A percentile compares a stretch with the other conserved stretches of the same genome.
Evolutionary conservation across 1,284 basidiomycete species (phyloP).

Genomic region (Irpex lacteus): DNA sequence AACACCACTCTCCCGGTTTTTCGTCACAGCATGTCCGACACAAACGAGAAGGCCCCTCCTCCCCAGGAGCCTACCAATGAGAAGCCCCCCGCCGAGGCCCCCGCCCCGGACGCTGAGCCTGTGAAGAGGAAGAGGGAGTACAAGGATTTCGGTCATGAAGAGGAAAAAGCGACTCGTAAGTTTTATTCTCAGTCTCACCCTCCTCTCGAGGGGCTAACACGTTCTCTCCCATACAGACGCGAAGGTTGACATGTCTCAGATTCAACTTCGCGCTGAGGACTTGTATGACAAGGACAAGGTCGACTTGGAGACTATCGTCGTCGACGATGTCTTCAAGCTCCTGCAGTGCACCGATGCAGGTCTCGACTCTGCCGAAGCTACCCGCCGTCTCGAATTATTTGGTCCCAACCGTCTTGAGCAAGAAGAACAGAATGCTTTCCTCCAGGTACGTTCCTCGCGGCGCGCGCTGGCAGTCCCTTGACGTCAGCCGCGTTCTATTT

Average conservation of each 20-base stretch:
- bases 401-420: conserved; percentile 95
- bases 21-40: conserved; percentile 26
- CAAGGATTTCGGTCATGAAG: conserved; percentile 87
- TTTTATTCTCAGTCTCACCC: conserved; percentile 21
- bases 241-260: conserved; percentile 87
- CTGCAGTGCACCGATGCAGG: conserved; percentile 87
- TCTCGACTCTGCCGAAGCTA: conserved; percentile 74
- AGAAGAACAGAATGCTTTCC: conserved; percentile 84
- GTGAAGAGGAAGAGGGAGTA: conserved; percentile 86
- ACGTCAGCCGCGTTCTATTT: conserved; percentile 4
- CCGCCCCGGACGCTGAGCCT: conserved; percentile 14
- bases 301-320: conserved; percentile 94
- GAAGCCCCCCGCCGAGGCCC: conserved; percentile 16
- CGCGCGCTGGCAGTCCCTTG: conserved; percentile 8
- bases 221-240: conserved; percentile 50
- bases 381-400: conserved; percentile 89
- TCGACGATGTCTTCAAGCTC: conserved; percentile 96
- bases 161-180: conserved; percentile 69
- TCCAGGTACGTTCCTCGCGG: conserved; percentile 55
- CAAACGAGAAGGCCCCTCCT: conserved; percentile 33
- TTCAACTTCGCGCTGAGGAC: conserved; percentile 91
- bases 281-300: conserved; percentile 99
- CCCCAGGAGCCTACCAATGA: conserved; percentile 27
- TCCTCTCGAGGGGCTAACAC: conserved; percentile 11
- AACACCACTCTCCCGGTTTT: neutral